Conservation (phyloP, 225 moss, liverwort and hornwort genomes). For the Physcomitrellopsis africana region DNA sequence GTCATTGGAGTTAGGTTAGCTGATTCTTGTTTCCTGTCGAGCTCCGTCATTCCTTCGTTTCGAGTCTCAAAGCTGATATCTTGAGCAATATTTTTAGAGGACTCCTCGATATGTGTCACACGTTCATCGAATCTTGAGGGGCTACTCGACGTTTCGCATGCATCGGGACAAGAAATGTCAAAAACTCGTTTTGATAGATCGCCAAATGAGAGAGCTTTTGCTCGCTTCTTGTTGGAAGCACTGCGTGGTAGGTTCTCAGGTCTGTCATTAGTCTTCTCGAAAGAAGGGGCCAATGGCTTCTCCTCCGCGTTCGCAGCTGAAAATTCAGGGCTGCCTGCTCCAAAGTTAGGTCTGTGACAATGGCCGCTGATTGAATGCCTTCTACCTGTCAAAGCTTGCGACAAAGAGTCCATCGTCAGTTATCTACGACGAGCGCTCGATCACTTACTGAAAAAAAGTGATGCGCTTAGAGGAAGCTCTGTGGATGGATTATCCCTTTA, state of each 20-base stretch:
- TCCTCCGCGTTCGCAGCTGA: slow-evolving; percentile 23
- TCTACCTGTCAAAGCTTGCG: slow-evolving; percentile 34
- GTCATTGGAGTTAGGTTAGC: slow-evolving; percentile 6
- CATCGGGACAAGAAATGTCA: slow-evolving; percentile 40
- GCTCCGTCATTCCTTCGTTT: slow-evolving; percentile 11
- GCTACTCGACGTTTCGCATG: slow-evolving; percentile 12
- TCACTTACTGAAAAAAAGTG: background rate
- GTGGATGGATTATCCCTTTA: background rate
- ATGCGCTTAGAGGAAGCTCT: background rate
- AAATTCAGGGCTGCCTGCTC: slow-evolving; percentile 40
- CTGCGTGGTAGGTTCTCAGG: slow-evolving; percentile 30
- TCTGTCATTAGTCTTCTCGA: slow-evolving; percentile 24
- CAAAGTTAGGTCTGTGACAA: slow-evolving; percentile 29
- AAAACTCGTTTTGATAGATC: slow-evolving; percentile 41
- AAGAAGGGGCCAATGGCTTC: slow-evolving; percentile 35
- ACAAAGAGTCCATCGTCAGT: background rate
- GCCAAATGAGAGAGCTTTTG: slow-evolving; percentile 48
- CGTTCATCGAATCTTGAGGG: slow-evolving; percentile 9
- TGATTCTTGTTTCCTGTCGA: slow-evolving; percentile 21
- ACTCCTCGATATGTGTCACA: slow-evolving; percentile 7
- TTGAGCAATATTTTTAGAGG: slow-evolving; percentile 7
- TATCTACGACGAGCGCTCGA: background rate
- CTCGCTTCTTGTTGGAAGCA: slow-evolving; percentile 38
- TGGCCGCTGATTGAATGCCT: slow-evolving; percentile 46
- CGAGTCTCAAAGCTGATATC: background rate